Conservation (phyloP, 2,329 filamentous ascomycete genomes). For the Epichloe sylvatica region DNA sequence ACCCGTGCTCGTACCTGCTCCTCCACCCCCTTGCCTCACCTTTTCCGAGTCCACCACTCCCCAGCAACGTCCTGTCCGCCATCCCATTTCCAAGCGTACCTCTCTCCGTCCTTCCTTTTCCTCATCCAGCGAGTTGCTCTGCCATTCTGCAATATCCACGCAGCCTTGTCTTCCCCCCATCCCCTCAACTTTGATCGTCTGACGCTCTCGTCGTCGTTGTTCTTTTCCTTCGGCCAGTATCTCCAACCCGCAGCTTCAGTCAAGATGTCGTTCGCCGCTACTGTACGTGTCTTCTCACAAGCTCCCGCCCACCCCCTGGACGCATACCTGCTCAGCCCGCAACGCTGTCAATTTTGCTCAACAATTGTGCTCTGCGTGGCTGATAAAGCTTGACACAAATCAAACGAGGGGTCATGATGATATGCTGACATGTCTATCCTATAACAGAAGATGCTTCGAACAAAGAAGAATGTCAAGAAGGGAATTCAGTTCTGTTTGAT, state of each 20-base stretch:
- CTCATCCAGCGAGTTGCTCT: constrained; percentile 7
- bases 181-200: constrained; percentile 4
- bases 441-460: constrained; percentile 77
- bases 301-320: constrained; percentile 1
- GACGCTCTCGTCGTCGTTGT: constrained; percentile 7
- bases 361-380: constrained; percentile 5
- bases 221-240: constrained; percentile 5
- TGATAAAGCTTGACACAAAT: background rate
- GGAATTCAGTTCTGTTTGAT: constrained; percentile 99
- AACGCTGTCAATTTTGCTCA: background rate
- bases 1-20: constrained; percentile 5
- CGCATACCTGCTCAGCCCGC: background rate
- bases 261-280: constrained; percentile 15
- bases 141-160: constrained; percentile 2
- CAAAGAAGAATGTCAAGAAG: constrained; percentile 99
- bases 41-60: constrained; percentile 1
- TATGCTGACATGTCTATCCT: constrained; percentile 16
- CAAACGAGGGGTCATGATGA: background rate
- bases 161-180: constrained; percentile 5
- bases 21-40: constrained; percentile 2
- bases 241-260: constrained; percentile 3
- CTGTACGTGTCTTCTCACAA: constrained; percentile 6
- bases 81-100: constrained; percentile 6
- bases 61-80: constrained; percentile 3
- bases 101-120: constrained; percentile 6